phyloP scores from a whole-genome alignment of 176 grass and related monocot genomes.

The Lolium rigidum region DNA sequence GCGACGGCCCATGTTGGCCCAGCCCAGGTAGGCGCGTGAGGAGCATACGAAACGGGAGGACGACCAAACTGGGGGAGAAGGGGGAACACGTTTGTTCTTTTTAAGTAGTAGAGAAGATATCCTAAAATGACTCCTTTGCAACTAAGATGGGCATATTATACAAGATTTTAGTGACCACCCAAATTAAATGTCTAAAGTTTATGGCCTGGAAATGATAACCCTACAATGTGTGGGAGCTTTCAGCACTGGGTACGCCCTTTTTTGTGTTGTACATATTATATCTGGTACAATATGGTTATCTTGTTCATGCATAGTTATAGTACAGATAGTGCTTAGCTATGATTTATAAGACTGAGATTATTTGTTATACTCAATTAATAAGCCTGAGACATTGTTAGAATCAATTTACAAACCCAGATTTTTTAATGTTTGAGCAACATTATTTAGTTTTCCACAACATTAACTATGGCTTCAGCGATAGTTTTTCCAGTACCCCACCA shows the following conservation, averaged over 20 bases:
- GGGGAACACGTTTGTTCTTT: too few relatives aligned
- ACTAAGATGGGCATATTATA: not conserved
- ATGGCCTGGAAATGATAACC: not conserved
- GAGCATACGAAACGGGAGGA: too few relatives aligned
- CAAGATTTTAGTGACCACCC: not conserved
- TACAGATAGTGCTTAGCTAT: constrained; percentile 15
- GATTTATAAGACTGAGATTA: not conserved
- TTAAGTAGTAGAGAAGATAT: too few relatives aligned
- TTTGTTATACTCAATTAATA: not conserved
- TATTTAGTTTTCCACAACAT: not conserved
- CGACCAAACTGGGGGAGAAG: too few relatives aligned
- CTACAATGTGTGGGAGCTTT: too few relatives aligned
- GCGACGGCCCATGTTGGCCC: too few relatives aligned
- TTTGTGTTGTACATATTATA: too few relatives aligned
- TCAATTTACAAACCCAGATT: not conserved
- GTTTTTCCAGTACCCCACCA: not conserved
- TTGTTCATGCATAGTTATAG: not conserved
- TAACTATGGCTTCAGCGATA: not conserved
- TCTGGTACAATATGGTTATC: not conserved
- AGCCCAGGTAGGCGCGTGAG: too few relatives aligned
- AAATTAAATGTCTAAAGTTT: not conserved
- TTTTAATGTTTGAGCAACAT: not conserved
- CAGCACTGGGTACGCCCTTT: too few relatives aligned
- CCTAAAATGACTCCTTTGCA: not conserved
- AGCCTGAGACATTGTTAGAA: not conserved